Percentiles rank a stretch among this genome's conserved stretches.
phyloP scores from a whole-genome alignment of 305 asterid genomes.

The Fraxinus sp. region DNA sequence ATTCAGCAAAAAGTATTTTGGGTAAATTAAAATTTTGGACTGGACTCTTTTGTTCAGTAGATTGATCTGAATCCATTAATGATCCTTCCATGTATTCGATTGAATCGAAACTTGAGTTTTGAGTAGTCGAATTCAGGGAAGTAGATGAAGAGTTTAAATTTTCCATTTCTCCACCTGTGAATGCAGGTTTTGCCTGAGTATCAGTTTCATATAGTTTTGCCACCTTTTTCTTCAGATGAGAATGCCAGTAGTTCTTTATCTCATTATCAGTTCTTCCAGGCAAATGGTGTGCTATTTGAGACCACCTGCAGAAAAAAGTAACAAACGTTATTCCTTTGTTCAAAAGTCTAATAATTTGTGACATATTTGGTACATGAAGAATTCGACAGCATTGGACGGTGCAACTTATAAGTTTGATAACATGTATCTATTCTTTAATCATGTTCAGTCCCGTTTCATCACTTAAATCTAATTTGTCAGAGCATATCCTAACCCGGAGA shows the following conservation, averaged over 20 bases:
- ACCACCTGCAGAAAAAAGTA: conserved; percentile 53
- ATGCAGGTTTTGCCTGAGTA: conserved; percentile 19
- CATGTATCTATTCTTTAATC: not conserved
- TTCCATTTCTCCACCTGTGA: not conserved
- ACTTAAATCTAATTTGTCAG: not conserved
- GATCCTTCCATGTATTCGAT: conserved; percentile 37
- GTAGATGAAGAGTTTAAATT: conserved; percentile 27
- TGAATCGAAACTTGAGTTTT: conserved; percentile 35
- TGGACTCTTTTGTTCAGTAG: conserved; percentile 25
- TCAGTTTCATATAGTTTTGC: conserved; percentile 32
- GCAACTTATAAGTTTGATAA: not conserved
- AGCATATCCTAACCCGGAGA: not conserved
- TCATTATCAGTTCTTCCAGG: conserved; percentile 86
- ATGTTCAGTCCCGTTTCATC: not conserved
- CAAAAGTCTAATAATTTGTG: not conserved
- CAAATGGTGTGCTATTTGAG: conserved; percentile 70
- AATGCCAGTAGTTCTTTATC: conserved; percentile 82
- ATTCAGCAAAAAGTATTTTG: conserved; percentile 58
- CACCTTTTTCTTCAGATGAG: conserved; percentile 65
- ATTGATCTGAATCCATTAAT: conserved; percentile 37
- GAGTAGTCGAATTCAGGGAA: conserved; percentile 34
- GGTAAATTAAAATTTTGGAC: conserved; percentile 44
- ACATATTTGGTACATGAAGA: not conserved
- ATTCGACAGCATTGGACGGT: not conserved
- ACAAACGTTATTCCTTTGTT: not conserved